These are phyloP conservation scores for Barnettozyma wickerhamii DNA, from an alignment of 805 yeast genomes.

Conservation along the genomic window DNA sequence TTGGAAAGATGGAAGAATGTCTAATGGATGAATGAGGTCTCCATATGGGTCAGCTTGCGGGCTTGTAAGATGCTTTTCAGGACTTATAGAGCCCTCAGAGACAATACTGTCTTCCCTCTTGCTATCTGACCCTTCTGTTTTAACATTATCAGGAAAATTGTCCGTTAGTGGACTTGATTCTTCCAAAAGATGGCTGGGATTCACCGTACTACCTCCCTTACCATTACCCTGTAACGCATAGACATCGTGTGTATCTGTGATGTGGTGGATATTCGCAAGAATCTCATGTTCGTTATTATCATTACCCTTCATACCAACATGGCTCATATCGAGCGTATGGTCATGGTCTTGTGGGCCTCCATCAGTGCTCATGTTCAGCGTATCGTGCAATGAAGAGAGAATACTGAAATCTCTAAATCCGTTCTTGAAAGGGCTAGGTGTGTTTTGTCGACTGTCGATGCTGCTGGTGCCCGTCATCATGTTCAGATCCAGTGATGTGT, in stretches of 20 bases:
- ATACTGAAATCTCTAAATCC: background rate
- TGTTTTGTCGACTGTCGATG: background rate
- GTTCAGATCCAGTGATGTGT: constrained; percentile 5
- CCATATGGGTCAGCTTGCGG: constrained; percentile 20
- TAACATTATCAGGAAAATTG: no score
- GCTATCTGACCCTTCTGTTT: no score
- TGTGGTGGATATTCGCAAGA: no score
- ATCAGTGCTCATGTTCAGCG: background rate
- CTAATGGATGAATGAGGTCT: constrained; percentile 22
- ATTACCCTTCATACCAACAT: background rate
- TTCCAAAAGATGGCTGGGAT: no score
- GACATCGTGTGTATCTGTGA: constrained; percentile 2
- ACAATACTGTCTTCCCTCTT: no score
- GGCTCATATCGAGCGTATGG: background rate
- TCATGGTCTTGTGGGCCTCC: background rate
- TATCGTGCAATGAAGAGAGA: background rate
- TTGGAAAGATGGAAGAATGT: constrained; percentile 15
- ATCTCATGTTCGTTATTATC: background rate
- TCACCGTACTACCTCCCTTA: background rate
- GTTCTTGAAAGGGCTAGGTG: constrained; percentile 1
- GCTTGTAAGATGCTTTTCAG: no score
- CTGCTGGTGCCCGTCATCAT: background rate
- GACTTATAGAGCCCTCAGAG: no score
- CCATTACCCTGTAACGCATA: constrained; percentile 1
- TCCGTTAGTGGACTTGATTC: no score